phyloP scores from a whole-genome alignment of 2,329 filamentous ascomycete genomes.

The Sclerotinia trifoliorum region DNA sequence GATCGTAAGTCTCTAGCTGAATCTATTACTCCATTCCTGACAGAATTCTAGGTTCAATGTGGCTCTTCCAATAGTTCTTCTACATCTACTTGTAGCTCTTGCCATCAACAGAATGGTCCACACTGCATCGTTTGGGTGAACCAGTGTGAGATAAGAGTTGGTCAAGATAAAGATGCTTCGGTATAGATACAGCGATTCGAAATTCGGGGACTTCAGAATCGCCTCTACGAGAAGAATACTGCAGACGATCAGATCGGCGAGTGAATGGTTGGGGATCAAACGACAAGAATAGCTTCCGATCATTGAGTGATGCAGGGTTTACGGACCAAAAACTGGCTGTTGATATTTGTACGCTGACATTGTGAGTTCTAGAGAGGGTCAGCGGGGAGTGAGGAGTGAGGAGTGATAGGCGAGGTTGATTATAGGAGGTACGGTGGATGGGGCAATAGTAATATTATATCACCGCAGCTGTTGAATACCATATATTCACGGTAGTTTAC shows the following conservation, averaged over 20 bases:
- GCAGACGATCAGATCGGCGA: too few species aligned
- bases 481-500: too few species aligned
- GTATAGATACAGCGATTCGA: not conserved
- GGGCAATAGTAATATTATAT: not conserved
- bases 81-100: not conserved
- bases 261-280: not conserved
- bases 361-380: too few species aligned
- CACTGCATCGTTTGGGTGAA: not conserved
- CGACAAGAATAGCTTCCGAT: not conserved
- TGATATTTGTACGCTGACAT: too few species aligned
- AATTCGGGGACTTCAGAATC: not conserved
- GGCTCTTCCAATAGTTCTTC: not conserved
- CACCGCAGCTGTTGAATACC: not conserved
- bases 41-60: not conserved
- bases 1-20: not conserved
- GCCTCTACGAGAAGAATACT: not conserved
- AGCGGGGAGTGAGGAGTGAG: not conserved
- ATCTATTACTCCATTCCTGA: not conserved
- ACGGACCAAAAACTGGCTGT: rapidly evolving
- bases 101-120: not conserved
- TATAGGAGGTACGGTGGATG: not conserved
- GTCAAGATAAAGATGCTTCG: too few species aligned
- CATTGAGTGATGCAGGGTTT: not conserved
- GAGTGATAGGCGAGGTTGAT: not conserved
- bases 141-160: not conserved